Evolutionary conservation across 305 asterid species (phyloP).

Genomic region (Fraxinus greggii): DNA sequence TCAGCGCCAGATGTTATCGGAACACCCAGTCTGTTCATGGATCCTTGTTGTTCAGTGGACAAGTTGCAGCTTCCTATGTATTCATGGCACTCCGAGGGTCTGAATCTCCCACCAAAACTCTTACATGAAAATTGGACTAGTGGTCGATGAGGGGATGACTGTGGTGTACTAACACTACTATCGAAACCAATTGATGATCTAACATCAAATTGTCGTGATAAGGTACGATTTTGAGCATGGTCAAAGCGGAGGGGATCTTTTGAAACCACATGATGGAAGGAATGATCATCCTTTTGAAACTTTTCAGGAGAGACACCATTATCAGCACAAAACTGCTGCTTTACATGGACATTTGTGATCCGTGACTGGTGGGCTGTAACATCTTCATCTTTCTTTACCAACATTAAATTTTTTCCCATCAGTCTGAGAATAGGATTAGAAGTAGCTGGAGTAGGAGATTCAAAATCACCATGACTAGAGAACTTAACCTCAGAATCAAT

Average conservation of each 20-base stretch:
- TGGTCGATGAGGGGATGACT: slow-evolving; percentile 30
- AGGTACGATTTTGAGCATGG: slow-evolving; percentile 23
- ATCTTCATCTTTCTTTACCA: slow-evolving; percentile 61
- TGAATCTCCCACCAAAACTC: slow-evolving; percentile 30
- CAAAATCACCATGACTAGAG: slow-evolving; percentile 33
- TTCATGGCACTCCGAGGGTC: slow-evolving; percentile 29
- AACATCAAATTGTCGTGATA: slow-evolving; percentile 38
- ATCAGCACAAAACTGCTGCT: slow-evolving; percentile 25
- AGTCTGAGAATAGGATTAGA: slow-evolving; percentile 72
- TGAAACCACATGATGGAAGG: slow-evolving; percentile 30
- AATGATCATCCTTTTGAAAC: slow-evolving; percentile 31
- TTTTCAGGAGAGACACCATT: slow-evolving; percentile 30
- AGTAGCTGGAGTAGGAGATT: slow-evolving; percentile 55
- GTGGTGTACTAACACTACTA: slow-evolving; percentile 31
- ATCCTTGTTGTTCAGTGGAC: slow-evolving; percentile 28
- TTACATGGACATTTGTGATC: slow-evolving; percentile 27
- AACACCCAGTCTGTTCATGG: slow-evolving; percentile 24
- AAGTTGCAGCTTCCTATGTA: slow-evolving; percentile 32
- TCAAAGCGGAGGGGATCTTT: slow-evolving; percentile 29
- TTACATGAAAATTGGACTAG: slow-evolving; percentile 31
- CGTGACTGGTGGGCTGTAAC: slow-evolving; percentile 33
- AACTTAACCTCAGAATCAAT: slow-evolving; percentile 43
- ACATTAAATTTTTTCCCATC: slow-evolving; percentile 93
- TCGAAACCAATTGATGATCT: slow-evolving; percentile 39
- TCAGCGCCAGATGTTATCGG: slow-evolving; percentile 28